A percentile compares a stretch with the other conserved stretches of the same genome.
phyloP scores from a whole-genome alignment of 768 basidiomycete genomes.

The Mycena rebaudengoi region DNA sequence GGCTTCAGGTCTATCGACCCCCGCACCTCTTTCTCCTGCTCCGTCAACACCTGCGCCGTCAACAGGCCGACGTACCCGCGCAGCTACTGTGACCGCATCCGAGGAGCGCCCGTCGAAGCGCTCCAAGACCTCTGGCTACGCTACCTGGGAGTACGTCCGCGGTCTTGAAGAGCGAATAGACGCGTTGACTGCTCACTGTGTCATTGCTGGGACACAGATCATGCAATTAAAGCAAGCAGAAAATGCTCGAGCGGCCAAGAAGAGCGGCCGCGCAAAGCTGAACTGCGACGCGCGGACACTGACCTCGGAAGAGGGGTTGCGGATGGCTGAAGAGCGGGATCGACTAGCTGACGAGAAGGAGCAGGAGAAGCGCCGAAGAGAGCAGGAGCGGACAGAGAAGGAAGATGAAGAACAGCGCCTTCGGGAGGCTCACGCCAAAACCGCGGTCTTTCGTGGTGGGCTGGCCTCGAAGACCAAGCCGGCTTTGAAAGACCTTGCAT shows the following conservation, averaged over 20 bases:
- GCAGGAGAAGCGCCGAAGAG: not conserved
- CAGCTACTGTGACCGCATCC: too few relatives aligned
- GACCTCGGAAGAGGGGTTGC: not conserved
- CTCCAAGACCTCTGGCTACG: too few relatives aligned
- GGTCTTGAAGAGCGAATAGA: too few relatives aligned
- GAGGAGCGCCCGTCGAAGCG: too few relatives aligned
- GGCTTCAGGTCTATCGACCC: too few relatives aligned
- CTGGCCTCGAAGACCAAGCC: not conserved
- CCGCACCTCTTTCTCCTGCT: too few relatives aligned
- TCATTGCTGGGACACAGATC: not conserved
- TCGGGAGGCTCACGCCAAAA: not conserved
- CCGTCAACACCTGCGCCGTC: too few relatives aligned
- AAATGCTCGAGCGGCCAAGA: not conserved
- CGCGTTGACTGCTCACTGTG: too few relatives aligned
- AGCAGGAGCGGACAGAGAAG: not conserved
- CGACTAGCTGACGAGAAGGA: not conserved
- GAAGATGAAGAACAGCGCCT: not conserved
- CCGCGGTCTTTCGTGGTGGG: not conserved
- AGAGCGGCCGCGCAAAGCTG: not conserved
- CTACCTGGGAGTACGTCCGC: too few relatives aligned
- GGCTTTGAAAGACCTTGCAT: not conserved
- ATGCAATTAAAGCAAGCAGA: not conserved
- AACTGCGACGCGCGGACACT: not conserved
- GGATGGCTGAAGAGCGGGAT: not conserved
- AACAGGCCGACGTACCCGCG: too few relatives aligned